phyloP scores from a whole-genome alignment of 2,329 filamentous ascomycete species.

The Cladosporium austrohemisphaericum region DNA sequence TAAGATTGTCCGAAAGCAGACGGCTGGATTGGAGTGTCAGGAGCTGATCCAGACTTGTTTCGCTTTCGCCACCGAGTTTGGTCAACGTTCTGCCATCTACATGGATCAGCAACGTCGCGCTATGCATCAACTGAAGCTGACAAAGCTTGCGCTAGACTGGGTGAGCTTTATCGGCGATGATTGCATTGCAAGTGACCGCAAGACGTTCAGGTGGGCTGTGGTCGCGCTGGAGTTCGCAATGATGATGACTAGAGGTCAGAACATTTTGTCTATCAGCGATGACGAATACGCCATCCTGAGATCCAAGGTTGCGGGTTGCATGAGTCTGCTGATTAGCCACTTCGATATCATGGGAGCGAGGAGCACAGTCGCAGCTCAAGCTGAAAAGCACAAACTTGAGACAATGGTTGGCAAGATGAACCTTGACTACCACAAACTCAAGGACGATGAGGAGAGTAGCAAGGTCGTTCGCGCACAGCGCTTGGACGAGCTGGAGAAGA shows the following conservation, averaged over 20 bases:
- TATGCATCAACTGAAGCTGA: constrained; percentile 96
- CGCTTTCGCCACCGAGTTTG: constrained; percentile 97
- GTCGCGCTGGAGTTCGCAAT: constrained; percentile 93
- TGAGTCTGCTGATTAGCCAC: constrained; percentile 94
- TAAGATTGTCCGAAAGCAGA: constrained; percentile 84
- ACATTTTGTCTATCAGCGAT: constrained; percentile 86
- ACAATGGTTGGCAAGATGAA: constrained; percentile 71
- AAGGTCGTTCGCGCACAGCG: constrained; percentile 72
- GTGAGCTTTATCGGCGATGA: constrained; percentile 97
- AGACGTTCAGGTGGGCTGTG: constrained; percentile 97
- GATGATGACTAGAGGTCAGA: constrained; percentile 90
- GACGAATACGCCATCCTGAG: constrained; percentile 80
- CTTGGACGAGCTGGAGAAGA: constrained; percentile 65
- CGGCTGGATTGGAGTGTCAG: constrained; percentile 78
- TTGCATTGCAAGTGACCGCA: constrained; percentile 87
- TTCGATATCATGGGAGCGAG: constrained; percentile 99
- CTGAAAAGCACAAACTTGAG: constrained; percentile 84
- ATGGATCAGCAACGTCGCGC: constrained; percentile 93
- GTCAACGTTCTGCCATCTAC: constrained; percentile 87
- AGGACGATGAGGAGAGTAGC: constrained; percentile 82
- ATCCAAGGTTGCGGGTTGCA: constrained; percentile 89
- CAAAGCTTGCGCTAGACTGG: constrained; percentile 91
- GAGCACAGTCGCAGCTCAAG: constrained; percentile 87
- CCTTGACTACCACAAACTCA: constrained; percentile 69
- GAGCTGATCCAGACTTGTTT: constrained; percentile 98